Evolutionary conservation across 192 early-diverging fungal genomes (phyloP).

Genomic region (Entomortierella chlamydospora): DNA sequence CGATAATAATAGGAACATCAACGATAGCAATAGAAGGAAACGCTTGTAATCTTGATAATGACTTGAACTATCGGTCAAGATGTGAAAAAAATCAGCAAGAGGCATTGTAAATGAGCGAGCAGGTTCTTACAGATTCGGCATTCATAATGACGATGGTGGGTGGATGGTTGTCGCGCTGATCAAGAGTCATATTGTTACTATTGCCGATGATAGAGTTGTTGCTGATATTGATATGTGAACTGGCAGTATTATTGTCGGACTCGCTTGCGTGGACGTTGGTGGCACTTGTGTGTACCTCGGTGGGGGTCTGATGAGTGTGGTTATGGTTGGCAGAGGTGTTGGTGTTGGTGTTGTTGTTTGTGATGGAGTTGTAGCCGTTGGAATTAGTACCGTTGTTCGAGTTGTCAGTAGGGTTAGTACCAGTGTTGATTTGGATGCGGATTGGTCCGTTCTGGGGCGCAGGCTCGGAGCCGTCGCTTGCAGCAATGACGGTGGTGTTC

Average conservation of each 20-base stretch:
- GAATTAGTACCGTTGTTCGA: background rate
- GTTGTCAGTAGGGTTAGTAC: constrained; percentile 1
- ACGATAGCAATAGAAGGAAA: background rate
- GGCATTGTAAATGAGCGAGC: background rate
- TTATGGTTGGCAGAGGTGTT: background rate
- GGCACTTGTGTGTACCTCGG: constrained; percentile 24
- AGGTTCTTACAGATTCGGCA: constrained; percentile 42
- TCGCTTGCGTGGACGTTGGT: constrained; percentile 24
- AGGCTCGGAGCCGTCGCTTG: background rate
- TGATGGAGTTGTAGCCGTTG: constrained; percentile 16
- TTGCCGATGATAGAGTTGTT: background rate
- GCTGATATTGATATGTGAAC: background rate
- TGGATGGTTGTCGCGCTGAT: constrained; percentile 37
- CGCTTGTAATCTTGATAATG: background rate
- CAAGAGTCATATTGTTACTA: constrained; percentile 30
- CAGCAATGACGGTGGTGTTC: constrained; percentile 4
- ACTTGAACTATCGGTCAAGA: background rate
- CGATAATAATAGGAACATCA: background rate
- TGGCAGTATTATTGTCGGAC: background rate
- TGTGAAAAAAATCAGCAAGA: background rate
- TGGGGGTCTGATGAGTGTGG: background rate
- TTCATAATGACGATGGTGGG: constrained; percentile 52
- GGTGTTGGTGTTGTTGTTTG: constrained; percentile 10
- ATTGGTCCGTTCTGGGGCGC: constrained; percentile 4
- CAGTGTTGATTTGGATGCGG: background rate